Base-by-base conservation (phyloP, 1,139 yeast genomes). In the Yamadazyma sp. region DNA sequence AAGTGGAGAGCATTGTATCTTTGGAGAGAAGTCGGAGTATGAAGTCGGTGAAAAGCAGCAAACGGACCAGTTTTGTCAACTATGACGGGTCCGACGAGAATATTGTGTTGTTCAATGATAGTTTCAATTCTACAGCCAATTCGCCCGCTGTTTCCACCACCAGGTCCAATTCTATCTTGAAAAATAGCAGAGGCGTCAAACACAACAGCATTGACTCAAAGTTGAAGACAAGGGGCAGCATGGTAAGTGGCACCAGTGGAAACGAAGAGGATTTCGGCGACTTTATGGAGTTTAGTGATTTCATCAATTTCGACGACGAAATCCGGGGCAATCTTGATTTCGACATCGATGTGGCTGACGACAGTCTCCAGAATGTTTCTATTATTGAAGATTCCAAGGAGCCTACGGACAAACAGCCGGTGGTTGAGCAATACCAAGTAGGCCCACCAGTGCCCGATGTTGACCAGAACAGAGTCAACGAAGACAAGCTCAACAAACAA, bases 1-100 rank as follows among this genome's bases (percentile, higher is more conserved):
- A 85, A 56, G 87, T 85, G 12, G 87, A 83, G 49, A 80, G 86
- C 36, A 85, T 85, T 44, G 83, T 83, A 1, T 77, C 87, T 4
- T 55, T 85, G 34, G 95, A 85, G 56, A 71, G 91, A 46, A 77
- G 84, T 14, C 66, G 87, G 47, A 82, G 89, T 2, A 64, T 78
- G 61, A 68, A 64, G 47, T 78, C 83, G 1, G 60, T 73, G 9
- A 66, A 51, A 50, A 63, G 64, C 34, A 62, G 53, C 51, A 69
- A 72, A 51, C 53, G 78, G 31, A 62, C 64, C 41, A 73, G 79
- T 31, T 66, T 66, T 46, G 60, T 68, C 5, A 73, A 73, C 36
- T 67, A 75, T 38, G 69, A 73, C 46, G 82, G 82, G 2, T 66
- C 69, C 27, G 73, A 70, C 42, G 77, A 70, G 14, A 69, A 71